Evolutionary conservation across 2,329 filamentous ascomycete species (phyloP), one percentile per base, ranked within the genome.

Genomic region (Penicillium glabrum): DNA sequence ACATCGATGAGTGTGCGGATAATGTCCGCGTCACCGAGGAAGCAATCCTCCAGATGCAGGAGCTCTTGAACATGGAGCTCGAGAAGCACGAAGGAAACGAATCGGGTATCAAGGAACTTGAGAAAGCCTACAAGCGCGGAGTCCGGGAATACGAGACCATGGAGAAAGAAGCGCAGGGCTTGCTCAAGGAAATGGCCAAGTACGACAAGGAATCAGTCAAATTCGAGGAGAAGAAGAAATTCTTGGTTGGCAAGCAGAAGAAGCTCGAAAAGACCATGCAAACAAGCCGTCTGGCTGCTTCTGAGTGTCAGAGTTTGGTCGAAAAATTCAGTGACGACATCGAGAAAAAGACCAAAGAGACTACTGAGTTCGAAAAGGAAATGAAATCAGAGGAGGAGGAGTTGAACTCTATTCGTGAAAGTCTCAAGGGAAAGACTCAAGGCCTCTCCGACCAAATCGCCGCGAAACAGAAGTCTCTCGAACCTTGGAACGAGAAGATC

Each of bases 201-300:
- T 92, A 96, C 60, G 96, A 99, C 70, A 96, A 98, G 71, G 95
- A 98, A 70, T 88, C 88, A 23, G 95, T 99, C 75, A 99, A 99
- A 71, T 93, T 96, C 64, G 93, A 98, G 63, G 96, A 99, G 75
- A 98, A 98, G 81, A 89, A 89, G 73, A 99, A 99, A 72, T 98
- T 98, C 74, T 78, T 99, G 63, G 81, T 84, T 2, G 89, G 88
- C 69, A 99, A 99, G 79, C 88, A 90, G 67, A 96, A 95, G 80
- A 99, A 99, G 77, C 83, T 96, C 14, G 91, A 98, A 64, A 98
- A 96, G 78, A 85, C 89, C 0, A 90, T 95, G 59, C 82, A 86
- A 53, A 89, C 87, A 46, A 91, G 90, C 58, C 90, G 90, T 61
- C 87, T 88, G 56, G 86, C 89, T 6, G 84, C 86, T 0, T 83